A percentile compares a stretch with the other conserved stretches of the same genome.
phyloP scores from a whole-genome alignment of 129 eudicot genomes.

The Silybum marianum region DNA sequence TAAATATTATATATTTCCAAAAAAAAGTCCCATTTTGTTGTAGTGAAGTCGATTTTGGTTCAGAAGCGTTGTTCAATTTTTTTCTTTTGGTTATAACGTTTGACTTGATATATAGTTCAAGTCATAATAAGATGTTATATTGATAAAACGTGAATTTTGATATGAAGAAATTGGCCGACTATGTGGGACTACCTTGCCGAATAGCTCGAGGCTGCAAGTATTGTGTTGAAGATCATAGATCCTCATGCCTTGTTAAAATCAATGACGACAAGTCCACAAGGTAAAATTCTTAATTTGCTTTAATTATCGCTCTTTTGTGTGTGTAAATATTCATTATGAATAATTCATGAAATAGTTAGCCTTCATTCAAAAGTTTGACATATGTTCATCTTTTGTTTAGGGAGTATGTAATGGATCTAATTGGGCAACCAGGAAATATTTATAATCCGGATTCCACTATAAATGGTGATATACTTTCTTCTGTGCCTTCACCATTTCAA shows the following conservation, averaged over 20 bases:
- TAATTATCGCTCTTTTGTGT: neutral
- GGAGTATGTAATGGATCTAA: slow-evolving; percentile 90
- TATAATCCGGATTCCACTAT: slow-evolving; percentile 85
- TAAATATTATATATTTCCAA: too few relatives aligned
- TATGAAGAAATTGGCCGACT: slow-evolving; percentile 85
- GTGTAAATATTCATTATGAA: neutral
- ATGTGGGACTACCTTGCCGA: slow-evolving; percentile 92
- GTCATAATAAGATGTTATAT: neutral
- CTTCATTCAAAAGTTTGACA: neutral
- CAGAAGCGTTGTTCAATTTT: neutral
- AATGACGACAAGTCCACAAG: slow-evolving; percentile 64
- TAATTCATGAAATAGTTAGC: neutral
- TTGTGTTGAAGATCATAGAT: slow-evolving; percentile 76
- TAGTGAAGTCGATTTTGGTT: neutral
- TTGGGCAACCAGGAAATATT: slow-evolving; percentile 79
- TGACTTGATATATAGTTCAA: neutral
- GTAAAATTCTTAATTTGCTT: slow-evolving; percentile 26
- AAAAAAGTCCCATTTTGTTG: too few relatives aligned
- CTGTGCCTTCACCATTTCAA: slow-evolving; percentile 85
- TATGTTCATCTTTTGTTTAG: slow-evolving; percentile 42
- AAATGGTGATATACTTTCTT: slow-evolving; percentile 60
- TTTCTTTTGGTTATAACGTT: neutral
- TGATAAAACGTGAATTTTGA: slow-evolving; percentile 14
- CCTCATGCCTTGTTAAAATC: slow-evolving; percentile 82
- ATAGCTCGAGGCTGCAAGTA: slow-evolving; percentile 96